Evolutionary conservation across 73 alveolate genomes (phyloP).

Genomic region (Paramecium bursaria): DNA sequence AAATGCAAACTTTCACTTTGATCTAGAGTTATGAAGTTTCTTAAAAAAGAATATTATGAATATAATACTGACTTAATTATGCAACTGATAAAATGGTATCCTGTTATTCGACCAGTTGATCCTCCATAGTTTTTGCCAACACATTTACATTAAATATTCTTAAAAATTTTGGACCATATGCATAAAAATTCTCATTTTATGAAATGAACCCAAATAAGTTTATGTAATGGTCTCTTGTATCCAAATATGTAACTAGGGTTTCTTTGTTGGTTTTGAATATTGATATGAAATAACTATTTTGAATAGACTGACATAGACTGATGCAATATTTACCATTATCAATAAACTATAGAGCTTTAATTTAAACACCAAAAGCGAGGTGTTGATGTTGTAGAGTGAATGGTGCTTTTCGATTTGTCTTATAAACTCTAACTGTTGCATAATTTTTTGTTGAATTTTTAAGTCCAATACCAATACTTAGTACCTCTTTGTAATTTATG

Average conservation of each 20-base stretch:
- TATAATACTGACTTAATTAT: slow-evolving; percentile 8
- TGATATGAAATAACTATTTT: not conserved
- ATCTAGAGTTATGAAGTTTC: slow-evolving; percentile 3
- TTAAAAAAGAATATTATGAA: not conserved
- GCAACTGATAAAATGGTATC: slow-evolving; percentile 2
- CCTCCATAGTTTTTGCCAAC: slow-evolving; percentile 10
- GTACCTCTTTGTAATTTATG: slow-evolving; percentile 24
- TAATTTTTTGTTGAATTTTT: slow-evolving; percentile 45
- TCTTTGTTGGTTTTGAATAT: slow-evolving; percentile 28
- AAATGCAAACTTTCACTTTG: slow-evolving; percentile 1
- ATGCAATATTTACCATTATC: slow-evolving; percentile 31
- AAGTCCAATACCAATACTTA: slow-evolving; percentile 1
- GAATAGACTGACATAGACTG: slow-evolving; percentile 1
- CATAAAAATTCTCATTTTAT: not conserved
- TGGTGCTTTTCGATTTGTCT: slow-evolving; percentile 20
- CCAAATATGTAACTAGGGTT: not conserved
- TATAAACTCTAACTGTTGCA: slow-evolving; percentile 57
- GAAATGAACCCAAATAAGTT: slow-evolving; percentile 19
- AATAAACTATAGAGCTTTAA: slow-evolving; percentile 15
- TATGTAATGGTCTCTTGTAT: not conserved
- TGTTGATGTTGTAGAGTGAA: slow-evolving; percentile 52
- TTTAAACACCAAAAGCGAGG: slow-evolving; percentile 20
- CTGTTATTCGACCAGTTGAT: not conserved
- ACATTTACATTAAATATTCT: slow-evolving; percentile 24
- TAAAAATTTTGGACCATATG: not conserved